phyloP scores from a whole-genome alignment of 768 basidiomycete genomes.

The Trametes cubensis region DNA sequence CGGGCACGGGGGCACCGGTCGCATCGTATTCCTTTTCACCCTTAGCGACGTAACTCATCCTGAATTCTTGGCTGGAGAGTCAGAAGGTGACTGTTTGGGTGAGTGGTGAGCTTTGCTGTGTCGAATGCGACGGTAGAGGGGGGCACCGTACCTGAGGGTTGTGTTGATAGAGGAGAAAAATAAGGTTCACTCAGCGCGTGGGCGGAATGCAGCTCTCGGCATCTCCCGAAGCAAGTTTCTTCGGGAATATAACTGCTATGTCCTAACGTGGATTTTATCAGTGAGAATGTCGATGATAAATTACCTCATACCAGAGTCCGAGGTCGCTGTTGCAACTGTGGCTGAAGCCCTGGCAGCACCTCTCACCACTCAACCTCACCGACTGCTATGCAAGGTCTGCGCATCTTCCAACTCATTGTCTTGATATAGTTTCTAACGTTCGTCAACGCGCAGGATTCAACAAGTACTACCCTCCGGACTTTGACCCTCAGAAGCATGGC shows the following conservation, averaged over 20 bases:
- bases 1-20: slow-evolving; percentile 79
- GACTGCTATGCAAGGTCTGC: slow-evolving; percentile 45
- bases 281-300: neutral
- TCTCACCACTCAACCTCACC: no score
- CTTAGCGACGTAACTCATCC: slow-evolving; percentile 99
- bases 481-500: slow-evolving; percentile 68
- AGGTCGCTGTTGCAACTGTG: neutral
- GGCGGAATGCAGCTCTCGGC: slow-evolving; percentile 25
- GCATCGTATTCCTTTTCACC: slow-evolving; percentile 98
- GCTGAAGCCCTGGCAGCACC: neutral
- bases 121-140: neutral
- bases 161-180: slow-evolving; percentile 34
- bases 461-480: slow-evolving; percentile 81
- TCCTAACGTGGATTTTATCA: neutral
- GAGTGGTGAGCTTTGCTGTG: neutral
- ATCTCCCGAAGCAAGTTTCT: slow-evolving; percentile 15
- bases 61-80: slow-evolving; percentile 51
- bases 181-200: slow-evolving; percentile 37
- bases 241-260: neutral
- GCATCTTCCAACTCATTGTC: neutral
- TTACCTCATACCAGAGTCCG: slow-evolving; percentile 16
- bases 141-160: slow-evolving; percentile 36
- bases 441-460: slow-evolving; percentile 56
- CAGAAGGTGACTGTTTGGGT: slow-evolving; percentile 76
- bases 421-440: neutral